Percentiles rank a stretch among this genome's conserved stretches.
These are phyloP conservation scores for Acanthamoeba rhysodes DNA, from an alignment of 208 protist species.

Conservation along the genomic window DNA sequence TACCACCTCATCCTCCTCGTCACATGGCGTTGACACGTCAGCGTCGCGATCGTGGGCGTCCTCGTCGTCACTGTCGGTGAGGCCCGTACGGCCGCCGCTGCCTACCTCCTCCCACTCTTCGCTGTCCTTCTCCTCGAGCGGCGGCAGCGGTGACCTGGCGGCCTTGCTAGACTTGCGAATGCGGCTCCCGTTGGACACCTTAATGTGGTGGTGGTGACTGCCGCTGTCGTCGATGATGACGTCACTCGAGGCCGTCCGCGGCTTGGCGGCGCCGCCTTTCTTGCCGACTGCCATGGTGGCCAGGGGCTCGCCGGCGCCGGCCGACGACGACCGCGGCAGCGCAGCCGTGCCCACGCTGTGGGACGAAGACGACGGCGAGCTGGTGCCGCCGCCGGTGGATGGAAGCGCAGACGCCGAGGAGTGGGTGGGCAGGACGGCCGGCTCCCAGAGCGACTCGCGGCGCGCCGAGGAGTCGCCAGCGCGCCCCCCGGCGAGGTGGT, in stretches of 20 bases:
- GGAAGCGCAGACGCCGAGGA: not conserved
- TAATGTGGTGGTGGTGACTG: not conserved
- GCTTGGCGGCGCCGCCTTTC: no score
- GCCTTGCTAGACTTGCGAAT: not conserved
- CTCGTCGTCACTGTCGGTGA: not conserved
- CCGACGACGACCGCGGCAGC: not conserved
- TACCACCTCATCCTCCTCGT: not conserved
- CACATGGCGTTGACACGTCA: not conserved
- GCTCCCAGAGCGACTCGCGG: not conserved
- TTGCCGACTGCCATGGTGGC: not conserved
- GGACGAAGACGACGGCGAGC: not conserved
- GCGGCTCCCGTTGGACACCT: not conserved
- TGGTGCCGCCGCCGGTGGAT: not conserved
- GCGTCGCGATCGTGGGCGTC: not conserved
- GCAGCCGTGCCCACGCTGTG: not conserved
- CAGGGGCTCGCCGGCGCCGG: no score
- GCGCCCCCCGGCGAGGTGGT: not conserved
- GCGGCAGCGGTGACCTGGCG: not conserved
- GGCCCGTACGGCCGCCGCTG: not conserved
- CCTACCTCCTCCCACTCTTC: constrained; percentile 36
- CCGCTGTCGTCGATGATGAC: not conserved
- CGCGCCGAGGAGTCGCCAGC: not conserved
- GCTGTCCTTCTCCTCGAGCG: not conserved
- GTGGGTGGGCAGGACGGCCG: not conserved
- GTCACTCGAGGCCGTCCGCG: not conserved